Conservation (phyloP, 202 grass and related monocot genomes). For the Zoysia matrella region DNA sequence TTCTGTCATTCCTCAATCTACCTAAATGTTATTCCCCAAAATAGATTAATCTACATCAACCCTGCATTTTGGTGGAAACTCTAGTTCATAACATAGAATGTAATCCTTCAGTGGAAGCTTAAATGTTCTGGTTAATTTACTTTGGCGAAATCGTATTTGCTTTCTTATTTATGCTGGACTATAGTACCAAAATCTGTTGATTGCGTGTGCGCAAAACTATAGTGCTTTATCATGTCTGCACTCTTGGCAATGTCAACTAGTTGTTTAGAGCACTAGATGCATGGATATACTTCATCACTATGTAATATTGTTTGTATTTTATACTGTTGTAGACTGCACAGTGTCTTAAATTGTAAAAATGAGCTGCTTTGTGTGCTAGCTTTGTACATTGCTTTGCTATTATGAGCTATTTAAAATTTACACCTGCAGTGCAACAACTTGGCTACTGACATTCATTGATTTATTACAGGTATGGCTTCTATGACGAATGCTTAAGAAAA, state of each 20-base stretch:
- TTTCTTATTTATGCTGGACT: conserved; percentile 12
- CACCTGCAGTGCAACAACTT: background rate
- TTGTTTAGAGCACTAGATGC: background rate
- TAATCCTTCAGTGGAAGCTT: background rate
- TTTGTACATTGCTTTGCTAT: background rate
- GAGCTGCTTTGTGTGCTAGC: background rate
- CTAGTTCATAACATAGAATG: background rate
- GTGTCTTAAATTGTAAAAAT: background rate
- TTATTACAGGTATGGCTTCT: conserved; percentile 87
- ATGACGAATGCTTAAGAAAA: conserved; percentile 98
- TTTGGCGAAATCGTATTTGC: background rate
- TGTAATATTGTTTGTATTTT: too few species aligned
- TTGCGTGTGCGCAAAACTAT: conserved; percentile 2
- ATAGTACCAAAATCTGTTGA: background rate
- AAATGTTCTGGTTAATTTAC: conserved; percentile 13
- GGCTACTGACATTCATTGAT: conserved; percentile 33
- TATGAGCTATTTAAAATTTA: conserved; percentile 5
- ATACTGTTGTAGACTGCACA: background rate
- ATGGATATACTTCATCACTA: too few species aligned
- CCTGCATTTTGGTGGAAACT: background rate
- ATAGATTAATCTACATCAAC: conserved; percentile 24
- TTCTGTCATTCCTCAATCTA: background rate
- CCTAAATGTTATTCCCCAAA: conserved; percentile 11
- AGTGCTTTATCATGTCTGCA: conserved; percentile 3
- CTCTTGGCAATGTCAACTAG: background rate